Evolutionary conservation across 192 early-diverging fungal genomes (phyloP), one percentile per base, ranked within the genome.

Genomic region (Coemansia interrupta): DNA sequence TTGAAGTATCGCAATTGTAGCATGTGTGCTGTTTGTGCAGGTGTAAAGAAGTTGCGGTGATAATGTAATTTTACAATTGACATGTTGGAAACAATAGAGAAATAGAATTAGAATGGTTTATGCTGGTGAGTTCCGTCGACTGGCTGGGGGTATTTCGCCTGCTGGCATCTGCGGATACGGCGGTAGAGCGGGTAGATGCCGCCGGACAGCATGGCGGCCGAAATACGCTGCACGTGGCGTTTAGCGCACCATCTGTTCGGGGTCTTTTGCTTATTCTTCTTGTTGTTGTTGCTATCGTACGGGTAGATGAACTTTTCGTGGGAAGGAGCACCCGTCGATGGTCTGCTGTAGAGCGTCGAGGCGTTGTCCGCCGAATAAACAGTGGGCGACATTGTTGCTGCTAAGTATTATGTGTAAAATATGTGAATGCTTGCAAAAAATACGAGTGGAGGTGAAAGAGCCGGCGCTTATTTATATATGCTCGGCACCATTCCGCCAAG

Each of bases 141-240:
- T 8, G 32, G 32, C 10, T 36, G 32, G 10, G 1, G 1, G 32
- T 36, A 36, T 3, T 8, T 3, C 3, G 32, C 2, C 10, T 53
- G 29, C 54, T 73, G 70, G 19, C 70, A 63, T 44, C 70, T 48
- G 15, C 70, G 70, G 26, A 73, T 73, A 20, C 70, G 52, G 5
- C 36, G 46, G 24, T 67, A 73, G 14, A 73, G 13, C 3, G 60
- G 60, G 14, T 44, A 67, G 5, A 67, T 67, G 1, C 70, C 70
- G 4, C 56, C 56, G 15, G 70, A 66, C 3, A 58, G 38, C 6
- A 67, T 42, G 11, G 53, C 11, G 4, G 70, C 70, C 0, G 40
- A 22, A 0, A 54, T 13, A 1, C 63, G 23, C 29, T 67, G 70
- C 13, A 73, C 13, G 8, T 48, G 39, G 48, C 54, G 52, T 9